Evolutionary conservation across 768 basidiomycete genomes (phyloP).

Genomic region (Boletales sp.): DNA sequence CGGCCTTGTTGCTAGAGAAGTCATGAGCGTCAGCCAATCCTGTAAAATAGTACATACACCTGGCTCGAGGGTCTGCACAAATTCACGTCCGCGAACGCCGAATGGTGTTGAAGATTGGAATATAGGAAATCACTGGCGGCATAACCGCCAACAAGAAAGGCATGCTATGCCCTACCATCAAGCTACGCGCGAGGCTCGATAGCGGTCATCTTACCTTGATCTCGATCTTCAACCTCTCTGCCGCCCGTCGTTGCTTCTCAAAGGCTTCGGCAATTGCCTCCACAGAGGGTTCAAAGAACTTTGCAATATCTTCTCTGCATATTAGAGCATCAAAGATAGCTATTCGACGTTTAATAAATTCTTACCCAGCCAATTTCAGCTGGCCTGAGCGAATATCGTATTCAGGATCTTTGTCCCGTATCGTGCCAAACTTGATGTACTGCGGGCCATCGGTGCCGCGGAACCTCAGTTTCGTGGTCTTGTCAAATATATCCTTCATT

Average conservation of each 20-base stretch:
- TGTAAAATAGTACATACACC: conserved; percentile 32
- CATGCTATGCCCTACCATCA: conserved; percentile 15
- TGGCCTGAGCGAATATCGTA: conserved; percentile 37
- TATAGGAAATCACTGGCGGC: conserved; percentile 47
- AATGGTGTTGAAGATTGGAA: conserved; percentile 33
- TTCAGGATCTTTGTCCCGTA: conserved; percentile 32
- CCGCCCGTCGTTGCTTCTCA: conserved; percentile 20
- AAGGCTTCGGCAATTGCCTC: conserved; percentile 33
- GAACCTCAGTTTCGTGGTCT: conserved; percentile 37
- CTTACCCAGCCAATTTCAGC: conserved; percentile 36
- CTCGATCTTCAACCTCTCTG: conserved; percentile 19
- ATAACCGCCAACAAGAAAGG: conserved; percentile 52
- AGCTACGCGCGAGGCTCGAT: neutral
- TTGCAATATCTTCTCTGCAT: conserved; percentile 33
- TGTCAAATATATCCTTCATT: conserved; percentile 35
- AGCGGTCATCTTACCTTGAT: conserved; percentile 15
- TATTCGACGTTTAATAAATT: too few relatives aligned
- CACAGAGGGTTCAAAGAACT: conserved; percentile 43
- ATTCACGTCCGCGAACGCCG: conserved; percentile 34
- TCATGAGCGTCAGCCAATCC: neutral
- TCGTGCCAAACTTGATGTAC: conserved; percentile 38
- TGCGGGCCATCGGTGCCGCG: conserved; percentile 32
- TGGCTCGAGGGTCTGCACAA: conserved; percentile 49
- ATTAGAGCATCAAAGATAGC: too few relatives aligned
- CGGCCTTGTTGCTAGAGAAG: conserved; percentile 39